A percentile compares a stretch with the other conserved stretches of the same genome.
phyloP scores from a whole-genome alignment of 495 filamentous ascomycete genomes.

The Saxispiralis lemnorum region DNA sequence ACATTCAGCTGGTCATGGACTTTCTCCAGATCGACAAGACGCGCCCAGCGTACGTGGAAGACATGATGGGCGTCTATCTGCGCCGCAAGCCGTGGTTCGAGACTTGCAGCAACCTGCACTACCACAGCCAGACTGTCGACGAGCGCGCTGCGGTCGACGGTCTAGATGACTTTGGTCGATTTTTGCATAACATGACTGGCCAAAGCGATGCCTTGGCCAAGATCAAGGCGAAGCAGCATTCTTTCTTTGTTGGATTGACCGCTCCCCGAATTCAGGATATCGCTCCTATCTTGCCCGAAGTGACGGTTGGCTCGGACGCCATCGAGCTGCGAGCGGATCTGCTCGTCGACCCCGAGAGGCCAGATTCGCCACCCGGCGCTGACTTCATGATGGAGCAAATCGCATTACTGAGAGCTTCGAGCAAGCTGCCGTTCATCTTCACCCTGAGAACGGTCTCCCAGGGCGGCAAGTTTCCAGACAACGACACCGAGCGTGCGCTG shows the following conservation, averaged over 20 bases:
- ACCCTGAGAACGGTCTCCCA: conserved; percentile 75
- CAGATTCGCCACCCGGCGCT: conserved; percentile 39
- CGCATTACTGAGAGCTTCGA: conserved; percentile 54
- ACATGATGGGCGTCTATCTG: conserved; percentile 83
- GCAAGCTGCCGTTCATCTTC: conserved; percentile 80
- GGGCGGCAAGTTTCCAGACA: conserved; percentile 76
- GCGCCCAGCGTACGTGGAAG: conserved; percentile 80
- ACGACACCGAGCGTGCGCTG: conserved; percentile 47
- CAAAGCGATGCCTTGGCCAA: conserved; percentile 43
- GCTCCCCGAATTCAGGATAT: conserved; percentile 51
- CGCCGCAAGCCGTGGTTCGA: conserved; percentile 82
- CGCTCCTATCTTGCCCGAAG: conserved; percentile 46
- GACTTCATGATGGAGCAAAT: conserved; percentile 73
- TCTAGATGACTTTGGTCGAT: conserved; percentile 61
- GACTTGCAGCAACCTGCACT: conserved; percentile 89
- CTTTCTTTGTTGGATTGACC: conserved; percentile 87
- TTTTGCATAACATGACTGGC: conserved; percentile 57
- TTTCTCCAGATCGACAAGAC: conserved; percentile 82
- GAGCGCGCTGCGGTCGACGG: conserved; percentile 28
- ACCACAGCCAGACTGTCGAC: conserved; percentile 56
- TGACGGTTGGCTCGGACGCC: conserved; percentile 75
- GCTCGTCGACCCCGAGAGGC: conserved; percentile 50
- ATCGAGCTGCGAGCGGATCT: conserved; percentile 90
- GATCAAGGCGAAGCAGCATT: conserved; percentile 53
- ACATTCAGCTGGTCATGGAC: conserved; percentile 75